Evolutionary conservation across 768 basidiomycete genomes (phyloP).

Genomic region (Phlegmacium glaucopus): DNA sequence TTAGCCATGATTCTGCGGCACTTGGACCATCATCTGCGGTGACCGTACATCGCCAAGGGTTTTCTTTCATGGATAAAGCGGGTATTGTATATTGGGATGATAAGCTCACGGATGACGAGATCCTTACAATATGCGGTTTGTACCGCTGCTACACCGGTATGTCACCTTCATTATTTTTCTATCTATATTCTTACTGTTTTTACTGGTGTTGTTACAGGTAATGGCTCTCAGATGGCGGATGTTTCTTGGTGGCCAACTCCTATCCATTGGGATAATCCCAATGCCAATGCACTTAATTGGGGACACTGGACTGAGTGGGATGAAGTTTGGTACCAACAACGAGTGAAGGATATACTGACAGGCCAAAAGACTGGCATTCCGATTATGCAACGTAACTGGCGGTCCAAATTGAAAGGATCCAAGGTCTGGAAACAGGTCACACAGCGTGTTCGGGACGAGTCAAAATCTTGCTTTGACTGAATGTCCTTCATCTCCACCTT

Average conservation of each 20-base stretch:
- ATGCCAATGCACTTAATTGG: neutral
- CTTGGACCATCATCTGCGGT: conserved; percentile 15
- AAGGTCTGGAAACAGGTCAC: neutral
- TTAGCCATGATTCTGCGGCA: conserved; percentile 7
- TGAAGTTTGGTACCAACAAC: conserved; percentile 4
- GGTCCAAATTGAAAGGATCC: neutral
- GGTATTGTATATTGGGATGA: conserved; percentile 17
- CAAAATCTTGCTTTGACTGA: neutral
- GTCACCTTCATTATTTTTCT: neutral
- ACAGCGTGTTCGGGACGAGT: neutral
- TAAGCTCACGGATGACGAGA: conserved; percentile 15
- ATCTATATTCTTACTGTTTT: neutral
- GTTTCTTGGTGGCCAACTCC: conserved; percentile 11
- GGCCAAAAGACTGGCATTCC: neutral
- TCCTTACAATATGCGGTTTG: conserved; percentile 18
- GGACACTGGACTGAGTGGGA: conserved; percentile 8
- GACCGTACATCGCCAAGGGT: neutral
- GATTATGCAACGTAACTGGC: neutral
- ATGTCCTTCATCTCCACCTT: too few relatives aligned
- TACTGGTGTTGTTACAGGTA: neutral
- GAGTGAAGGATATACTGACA: neutral
- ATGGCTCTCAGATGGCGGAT: conserved; percentile 1
- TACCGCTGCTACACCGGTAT: conserved; percentile 17
- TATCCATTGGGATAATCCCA: neutral
- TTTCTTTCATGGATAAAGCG: conserved; percentile 2